Conservation (phyloP, 2,329 filamentous ascomycete species). For the Cordyceps militaris region DNA sequence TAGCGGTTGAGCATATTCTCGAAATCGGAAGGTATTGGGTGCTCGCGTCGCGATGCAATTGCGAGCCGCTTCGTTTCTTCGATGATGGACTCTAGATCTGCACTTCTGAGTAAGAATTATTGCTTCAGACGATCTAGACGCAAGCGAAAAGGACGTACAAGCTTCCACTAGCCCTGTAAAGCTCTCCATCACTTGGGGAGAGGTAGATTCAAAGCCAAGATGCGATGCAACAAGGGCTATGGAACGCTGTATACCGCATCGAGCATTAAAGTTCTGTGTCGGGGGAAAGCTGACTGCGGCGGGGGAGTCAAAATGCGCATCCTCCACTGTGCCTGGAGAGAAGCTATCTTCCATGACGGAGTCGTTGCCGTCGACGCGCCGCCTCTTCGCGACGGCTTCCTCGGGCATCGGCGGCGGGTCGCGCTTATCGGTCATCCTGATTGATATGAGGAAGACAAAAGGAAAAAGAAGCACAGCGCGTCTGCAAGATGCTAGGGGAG, state of each 20-base stretch:
- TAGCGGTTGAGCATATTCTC: conserved; percentile 44
- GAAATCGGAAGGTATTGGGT: conserved; percentile 51
- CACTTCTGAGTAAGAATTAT: not conserved
- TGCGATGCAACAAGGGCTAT: conserved; percentile 49
- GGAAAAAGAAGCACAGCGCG: not conserved
- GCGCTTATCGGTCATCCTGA: conserved; percentile 2
- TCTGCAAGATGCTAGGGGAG: not conserved
- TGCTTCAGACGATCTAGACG: too few relatives aligned
- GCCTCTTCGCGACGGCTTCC: conserved; percentile 1
- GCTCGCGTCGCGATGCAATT: conserved; percentile 42
- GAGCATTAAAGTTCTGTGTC: conserved; percentile 27
- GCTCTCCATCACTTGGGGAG: conserved; percentile 50
- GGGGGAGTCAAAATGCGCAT: conserved; percentile 15
- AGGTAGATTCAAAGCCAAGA: conserved; percentile 51
- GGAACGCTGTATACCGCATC: conserved; percentile 42
- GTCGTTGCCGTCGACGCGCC: conserved; percentile 1
- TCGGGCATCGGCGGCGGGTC: not conserved
- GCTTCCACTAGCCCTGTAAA: conserved; percentile 49
- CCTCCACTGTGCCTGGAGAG: not conserved
- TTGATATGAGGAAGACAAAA: not conserved
- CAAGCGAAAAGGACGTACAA: conserved; percentile 36
- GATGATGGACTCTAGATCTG: conserved; percentile 45
- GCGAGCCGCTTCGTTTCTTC: conserved; percentile 41
- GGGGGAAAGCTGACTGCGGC: conserved; percentile 17
- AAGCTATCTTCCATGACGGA: conserved; percentile 2